These are phyloP conservation scores for Rhodotorula sp. DNA, from an alignment of 1,284 basidiomycete species.

Conservation along the genomic window DNA sequence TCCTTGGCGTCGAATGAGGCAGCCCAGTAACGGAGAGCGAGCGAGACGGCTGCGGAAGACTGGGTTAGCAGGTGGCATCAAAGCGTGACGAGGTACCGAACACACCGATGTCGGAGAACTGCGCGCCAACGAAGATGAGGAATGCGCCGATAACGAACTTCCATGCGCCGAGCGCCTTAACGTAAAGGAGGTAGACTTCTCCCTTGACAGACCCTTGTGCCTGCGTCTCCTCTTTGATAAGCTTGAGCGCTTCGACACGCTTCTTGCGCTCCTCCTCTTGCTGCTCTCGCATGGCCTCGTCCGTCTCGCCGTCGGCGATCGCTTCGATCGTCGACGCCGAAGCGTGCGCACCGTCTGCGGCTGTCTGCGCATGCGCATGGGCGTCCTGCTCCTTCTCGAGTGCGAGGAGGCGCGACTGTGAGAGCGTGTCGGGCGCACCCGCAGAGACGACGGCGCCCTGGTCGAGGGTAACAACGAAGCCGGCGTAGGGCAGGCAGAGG, in stretches of 20 bases:
- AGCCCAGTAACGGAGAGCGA: conserved; percentile 44
- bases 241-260: conserved; percentile 37
- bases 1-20: conserved; percentile 37
- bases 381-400: conserved; percentile 15
- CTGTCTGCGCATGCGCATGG: too few relatives aligned
- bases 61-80: background rate
- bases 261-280: conserved; percentile 27
- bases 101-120: conserved; percentile 39
- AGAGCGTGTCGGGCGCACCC: conserved; percentile 45
- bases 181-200: conserved; percentile 39
- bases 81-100: background rate
- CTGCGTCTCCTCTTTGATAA: conserved; percentile 43
- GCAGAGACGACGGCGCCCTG: conserved; percentile 49
- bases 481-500: conserved; percentile 56
- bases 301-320: conserved; percentile 26
- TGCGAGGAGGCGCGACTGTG: conserved; percentile 1
- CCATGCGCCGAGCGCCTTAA: conserved; percentile 39
- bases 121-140: conserved; percentile 35
- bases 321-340: conserved; percentile 35
- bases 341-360: background rate
- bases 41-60: conserved; percentile 15
- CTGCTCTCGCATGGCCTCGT: background rate
- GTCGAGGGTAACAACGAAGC: conserved; percentile 52
- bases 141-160: conserved; percentile 21
- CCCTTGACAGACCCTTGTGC: conserved; percentile 33